Percentiles rank a stretch among this genome's conserved stretches.
Conservation (phyloP, 1,284 basidiomycete genomes). For the Rhodotorula sp. region DNA sequence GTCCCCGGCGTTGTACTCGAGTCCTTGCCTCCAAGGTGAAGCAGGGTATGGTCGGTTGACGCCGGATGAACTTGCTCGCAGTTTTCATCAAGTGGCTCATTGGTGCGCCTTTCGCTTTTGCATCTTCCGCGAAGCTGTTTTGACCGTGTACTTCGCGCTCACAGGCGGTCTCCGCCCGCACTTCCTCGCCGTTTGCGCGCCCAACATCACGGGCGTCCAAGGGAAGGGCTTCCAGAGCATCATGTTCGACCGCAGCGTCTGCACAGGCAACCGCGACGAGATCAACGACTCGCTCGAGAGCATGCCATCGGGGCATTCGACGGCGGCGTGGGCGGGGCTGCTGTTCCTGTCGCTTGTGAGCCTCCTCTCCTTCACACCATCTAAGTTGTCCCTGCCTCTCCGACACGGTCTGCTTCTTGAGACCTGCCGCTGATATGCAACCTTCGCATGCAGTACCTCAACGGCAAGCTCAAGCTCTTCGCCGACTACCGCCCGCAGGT, state of each 20-base stretch:
- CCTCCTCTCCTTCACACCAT: too few relatives aligned
- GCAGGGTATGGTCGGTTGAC: too few relatives aligned
- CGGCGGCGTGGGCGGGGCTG: slow-evolving; percentile 59
- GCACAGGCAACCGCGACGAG: slow-evolving; percentile 59
- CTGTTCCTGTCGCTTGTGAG: slow-evolving; percentile 57
- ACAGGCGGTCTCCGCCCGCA: slow-evolving; percentile 51
- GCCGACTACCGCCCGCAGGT: slow-evolving; percentile 55
- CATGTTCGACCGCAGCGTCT: slow-evolving; percentile 57
- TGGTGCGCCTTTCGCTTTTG: not conserved
- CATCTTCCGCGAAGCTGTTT: too few relatives aligned
- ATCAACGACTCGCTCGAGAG: slow-evolving; percentile 62
- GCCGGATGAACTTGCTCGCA: not conserved
- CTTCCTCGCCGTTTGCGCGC: slow-evolving; percentile 79
- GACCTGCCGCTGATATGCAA: not conserved
- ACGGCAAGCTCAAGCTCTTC: slow-evolving; percentile 63
- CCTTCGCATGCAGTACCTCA: slow-evolving; percentile 15
- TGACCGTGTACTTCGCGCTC: not conserved
- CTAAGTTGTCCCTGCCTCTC: not conserved
- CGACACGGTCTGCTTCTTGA: too few relatives aligned
- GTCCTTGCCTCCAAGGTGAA: not conserved
- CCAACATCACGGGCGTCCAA: slow-evolving; percentile 77
- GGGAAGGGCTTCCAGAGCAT: slow-evolving; percentile 48
- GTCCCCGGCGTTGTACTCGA: too few relatives aligned
- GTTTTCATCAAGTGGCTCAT: slow-evolving; percentile 57
- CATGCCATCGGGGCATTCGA: slow-evolving; percentile 59